A percentile compares a stretch with the other conserved stretches of the same genome.
Evolutionary conservation across 2,329 filamentous ascomycete genomes (phyloP).

Genomic region (Coniochaeta prunicola): DNA sequence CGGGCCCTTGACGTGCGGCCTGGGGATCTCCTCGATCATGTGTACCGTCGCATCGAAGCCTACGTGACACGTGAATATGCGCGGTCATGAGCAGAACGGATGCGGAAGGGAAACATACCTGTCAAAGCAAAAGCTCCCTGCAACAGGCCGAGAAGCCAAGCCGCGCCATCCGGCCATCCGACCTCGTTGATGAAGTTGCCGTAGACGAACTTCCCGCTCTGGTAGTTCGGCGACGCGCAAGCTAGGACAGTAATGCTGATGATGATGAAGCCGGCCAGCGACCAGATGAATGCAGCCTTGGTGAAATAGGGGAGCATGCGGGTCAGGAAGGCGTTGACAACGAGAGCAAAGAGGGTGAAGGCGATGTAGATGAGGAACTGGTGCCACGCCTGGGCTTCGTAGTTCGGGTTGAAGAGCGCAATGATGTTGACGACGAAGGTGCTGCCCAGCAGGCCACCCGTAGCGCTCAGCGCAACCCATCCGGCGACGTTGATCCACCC

Average conservation of each 20-base stretch:
- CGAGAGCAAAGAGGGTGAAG: constrained; percentile 52
- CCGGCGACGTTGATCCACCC: constrained; percentile 70
- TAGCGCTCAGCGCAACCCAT: constrained; percentile 63
- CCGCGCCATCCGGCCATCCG: constrained; percentile 62
- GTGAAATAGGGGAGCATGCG: constrained; percentile 57
- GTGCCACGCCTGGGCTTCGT: constrained; percentile 56
- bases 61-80: not conserved
- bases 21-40: constrained; percentile 55
- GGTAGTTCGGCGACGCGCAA: constrained; percentile 58
- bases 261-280: constrained; percentile 58
- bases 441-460: constrained; percentile 59
- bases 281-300: constrained; percentile 65
- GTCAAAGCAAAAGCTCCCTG: constrained; percentile 44
- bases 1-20: constrained; percentile 50
- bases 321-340: constrained; percentile 60
- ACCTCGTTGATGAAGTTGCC: constrained; percentile 59
- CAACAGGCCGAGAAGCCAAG: constrained; percentile 48
- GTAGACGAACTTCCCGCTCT: constrained; percentile 59
- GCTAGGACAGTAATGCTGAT: constrained; percentile 64
- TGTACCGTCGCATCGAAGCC: constrained; percentile 44
- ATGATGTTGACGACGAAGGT: constrained; percentile 61
- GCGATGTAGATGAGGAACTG: constrained; percentile 67
- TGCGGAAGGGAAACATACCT: constrained; percentile 10
- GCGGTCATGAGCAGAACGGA: not conserved
- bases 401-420: constrained; percentile 50